These are phyloP conservation scores for Nitzschia sp. DNA, from an alignment of 108 stramenopile species.

Conservation along the genomic window DNA sequence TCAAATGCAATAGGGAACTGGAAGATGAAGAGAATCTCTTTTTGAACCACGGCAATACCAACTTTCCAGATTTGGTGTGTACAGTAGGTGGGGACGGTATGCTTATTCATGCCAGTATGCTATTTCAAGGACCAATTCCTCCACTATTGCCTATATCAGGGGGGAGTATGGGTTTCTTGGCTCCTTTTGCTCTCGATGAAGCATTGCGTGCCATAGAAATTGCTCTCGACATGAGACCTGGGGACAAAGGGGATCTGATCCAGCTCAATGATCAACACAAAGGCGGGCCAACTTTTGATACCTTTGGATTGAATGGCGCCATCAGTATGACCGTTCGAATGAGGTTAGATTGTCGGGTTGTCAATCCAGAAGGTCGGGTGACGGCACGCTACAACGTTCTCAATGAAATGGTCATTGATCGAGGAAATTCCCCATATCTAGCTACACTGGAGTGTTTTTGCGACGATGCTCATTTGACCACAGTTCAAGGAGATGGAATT, in stretches of 20 bases:
- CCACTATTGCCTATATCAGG: conserved; percentile 89
- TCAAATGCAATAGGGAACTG: conserved; percentile 15
- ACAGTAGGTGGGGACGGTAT: conserved; percentile 86
- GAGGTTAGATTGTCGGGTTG: conserved; percentile 85
- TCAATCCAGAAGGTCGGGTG: conserved; percentile 65
- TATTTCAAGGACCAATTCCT: conserved; percentile 74
- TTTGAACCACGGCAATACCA: conserved; percentile 5
- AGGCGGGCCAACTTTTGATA: conserved; percentile 42
- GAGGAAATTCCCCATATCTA: conserved; percentile 88
- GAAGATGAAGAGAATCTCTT: conserved; percentile 30
- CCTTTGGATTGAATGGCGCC: conserved; percentile 62
- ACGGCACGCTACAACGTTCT: conserved; percentile 79
- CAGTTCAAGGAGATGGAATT: conserved; percentile 95
- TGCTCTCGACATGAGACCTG: conserved; percentile 53
- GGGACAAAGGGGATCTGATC: not conserved
- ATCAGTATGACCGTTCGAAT: conserved; percentile 89
- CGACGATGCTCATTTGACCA: conserved; percentile 90
- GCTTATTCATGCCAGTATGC: conserved; percentile 71
- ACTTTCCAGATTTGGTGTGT: conserved; percentile 67
- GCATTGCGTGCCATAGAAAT: conserved; percentile 74
- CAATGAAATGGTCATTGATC: conserved; percentile 95
- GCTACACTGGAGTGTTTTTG: conserved; percentile 89
- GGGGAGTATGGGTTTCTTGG: conserved; percentile 93
- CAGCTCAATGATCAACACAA: conserved; percentile 1
- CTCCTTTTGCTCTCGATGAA: conserved; percentile 79